Evolutionary conservation across 2,329 filamentous ascomycete species (phyloP).

Genomic region (Rutstroemia sp.): DNA sequence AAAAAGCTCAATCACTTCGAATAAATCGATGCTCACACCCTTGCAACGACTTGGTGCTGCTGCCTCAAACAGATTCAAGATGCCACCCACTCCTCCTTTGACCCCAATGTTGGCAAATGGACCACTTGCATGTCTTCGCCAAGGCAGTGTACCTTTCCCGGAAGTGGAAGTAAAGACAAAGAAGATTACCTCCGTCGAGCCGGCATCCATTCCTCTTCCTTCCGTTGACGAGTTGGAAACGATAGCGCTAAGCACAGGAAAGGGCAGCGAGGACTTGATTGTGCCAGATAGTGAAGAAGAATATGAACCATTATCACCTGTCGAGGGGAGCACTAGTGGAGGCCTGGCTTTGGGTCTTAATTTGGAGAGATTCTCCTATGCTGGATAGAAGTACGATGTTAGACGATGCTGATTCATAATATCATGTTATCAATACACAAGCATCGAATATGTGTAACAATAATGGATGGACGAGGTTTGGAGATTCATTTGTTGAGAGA

Average conservation of each 20-base stretch:
- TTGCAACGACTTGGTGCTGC: slow-evolving; percentile 28
- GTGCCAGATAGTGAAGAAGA: slow-evolving; percentile 41
- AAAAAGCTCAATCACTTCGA: slow-evolving; percentile 6
- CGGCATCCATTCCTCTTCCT: slow-evolving; percentile 32
- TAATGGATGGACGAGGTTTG: too few relatives aligned
- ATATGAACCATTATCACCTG: slow-evolving; percentile 22
- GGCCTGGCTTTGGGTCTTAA: not conserved
- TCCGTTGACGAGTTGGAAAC: slow-evolving; percentile 20
- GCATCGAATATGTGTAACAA: too few relatives aligned
- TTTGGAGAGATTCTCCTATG: slow-evolving; percentile 15
- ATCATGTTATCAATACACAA: too few relatives aligned
- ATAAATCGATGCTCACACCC: slow-evolving; percentile 19
- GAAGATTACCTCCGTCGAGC: slow-evolving; percentile 18
- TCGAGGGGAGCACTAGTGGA: not conserved
- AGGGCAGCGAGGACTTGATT: slow-evolving; percentile 45
- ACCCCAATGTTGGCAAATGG: slow-evolving; percentile 14
- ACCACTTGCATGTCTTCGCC: slow-evolving; percentile 7
- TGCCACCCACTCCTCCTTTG: slow-evolving; percentile 24
- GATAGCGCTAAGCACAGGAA: slow-evolving; percentile 15
- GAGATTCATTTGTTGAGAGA: too few relatives aligned
- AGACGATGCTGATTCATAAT: too few relatives aligned
- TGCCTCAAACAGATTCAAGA: slow-evolving; percentile 19
- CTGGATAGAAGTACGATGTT: not conserved
- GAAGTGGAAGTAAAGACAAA: slow-evolving; percentile 15
- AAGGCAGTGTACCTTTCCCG: slow-evolving; percentile 20